A percentile compares a stretch with the other conserved stretches of the same genome.
Conservation (phyloP, 305 asterid genomes). For the Plantago rigida region DNA sequence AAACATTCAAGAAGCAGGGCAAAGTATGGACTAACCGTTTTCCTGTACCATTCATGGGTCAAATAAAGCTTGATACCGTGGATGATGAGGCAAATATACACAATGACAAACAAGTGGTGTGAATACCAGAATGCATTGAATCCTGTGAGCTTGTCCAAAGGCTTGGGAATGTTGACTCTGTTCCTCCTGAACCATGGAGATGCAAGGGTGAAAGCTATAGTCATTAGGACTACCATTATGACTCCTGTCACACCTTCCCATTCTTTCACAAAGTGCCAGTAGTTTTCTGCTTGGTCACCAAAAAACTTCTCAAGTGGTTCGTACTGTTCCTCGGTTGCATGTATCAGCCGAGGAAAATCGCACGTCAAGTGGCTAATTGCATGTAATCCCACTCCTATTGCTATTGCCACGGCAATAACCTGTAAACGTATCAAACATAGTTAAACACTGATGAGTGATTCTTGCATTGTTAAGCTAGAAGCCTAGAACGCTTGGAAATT, state of each 20-base stretch:
- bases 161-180: constrained; percentile 46
- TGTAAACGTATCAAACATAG: constrained; percentile 11
- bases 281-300: constrained; percentile 59
- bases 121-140: constrained; percentile 96
- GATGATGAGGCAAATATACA: constrained; percentile 57
- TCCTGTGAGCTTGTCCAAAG: constrained; percentile 63
- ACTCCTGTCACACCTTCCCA: constrained; percentile 79
- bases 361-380: constrained; percentile 62
- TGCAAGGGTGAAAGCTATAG: constrained; percentile 74
- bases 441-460: not conserved
- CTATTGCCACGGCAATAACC: constrained; percentile 68
- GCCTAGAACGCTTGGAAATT: not conserved
- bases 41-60: constrained; percentile 66
- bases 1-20: not conserved
- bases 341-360: constrained; percentile 62
- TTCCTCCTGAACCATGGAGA: constrained; percentile 65
- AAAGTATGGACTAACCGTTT: constrained; percentile 43
- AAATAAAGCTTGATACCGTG: constrained; percentile 78
- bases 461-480: not conserved
- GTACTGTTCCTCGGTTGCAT: constrained; percentile 47
- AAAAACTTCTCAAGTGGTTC: constrained; percentile 48
- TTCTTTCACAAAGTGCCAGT: constrained; percentile 58
- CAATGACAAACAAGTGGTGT: constrained; percentile 69
- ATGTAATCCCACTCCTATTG: constrained; percentile 61
- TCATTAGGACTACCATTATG: constrained; percentile 76